Base-by-base conservation (phyloP, 441 rosid species). In the Brassica hybrid region DNA sequence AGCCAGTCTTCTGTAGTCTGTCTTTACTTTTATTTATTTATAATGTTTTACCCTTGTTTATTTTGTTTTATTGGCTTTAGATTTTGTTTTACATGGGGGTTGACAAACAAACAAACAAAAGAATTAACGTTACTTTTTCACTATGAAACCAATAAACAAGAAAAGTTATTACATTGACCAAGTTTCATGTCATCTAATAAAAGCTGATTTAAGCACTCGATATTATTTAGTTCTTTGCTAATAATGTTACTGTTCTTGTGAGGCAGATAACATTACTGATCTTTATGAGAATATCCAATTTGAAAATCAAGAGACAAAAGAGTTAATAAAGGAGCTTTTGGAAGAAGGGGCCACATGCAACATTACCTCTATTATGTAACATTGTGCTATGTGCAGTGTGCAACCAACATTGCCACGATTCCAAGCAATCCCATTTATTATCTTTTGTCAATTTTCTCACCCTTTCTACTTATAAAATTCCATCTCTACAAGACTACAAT, bases 311-410 rank as follows among this genome's bases (percentile, higher is more conserved):
- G 79, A 75, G 83, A 79, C 82, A 79, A 80, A 80, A 80, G 83
- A 80, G 79, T 70, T 14, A 75, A 75, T 70, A 75, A 80, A 75
- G 76, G 76, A 75, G 79, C 79, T 75, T 58, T 80, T 59, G 69
- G 27, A 18, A 59, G 76, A 59, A 74, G 48, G 82, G 83, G 69
- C 83, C 83, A 80, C 83, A 65, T 75, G 76, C 76, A 75, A 71
- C 78, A 69, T 71, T 71, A 65, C 76, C 79, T 70, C 76, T 71
- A 72, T 59, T 9, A 80, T 65, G 79, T 32, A 75, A 80, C 79
- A 71, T 71, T 80, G 76, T 80, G 83, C 79, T 80, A 48, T 80
- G 83, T 80, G 83, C 79, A 80, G 79, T 75, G 79, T 80, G 83
- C 76, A 79, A 79, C 78, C 38, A 64, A 69, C 72, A 74, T 65